These are phyloP conservation scores for Arabis alpina DNA, from an alignment of 345 rosid species.

Conservation along the genomic window DNA sequence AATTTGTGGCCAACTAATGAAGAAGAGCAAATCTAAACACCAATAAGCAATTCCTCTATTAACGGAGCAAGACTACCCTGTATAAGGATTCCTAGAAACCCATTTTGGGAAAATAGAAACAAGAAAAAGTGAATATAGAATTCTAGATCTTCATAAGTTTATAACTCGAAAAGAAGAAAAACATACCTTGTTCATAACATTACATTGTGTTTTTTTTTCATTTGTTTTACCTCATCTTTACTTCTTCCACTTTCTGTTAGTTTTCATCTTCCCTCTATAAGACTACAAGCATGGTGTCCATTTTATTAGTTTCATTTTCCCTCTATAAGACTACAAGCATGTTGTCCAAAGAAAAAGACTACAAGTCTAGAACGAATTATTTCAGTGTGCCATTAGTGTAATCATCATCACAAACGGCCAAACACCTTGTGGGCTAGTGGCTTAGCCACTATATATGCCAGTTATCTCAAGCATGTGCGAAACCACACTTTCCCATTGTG, in stretches of 20 bases:
- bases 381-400: conserved; percentile 20
- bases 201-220: neutral
- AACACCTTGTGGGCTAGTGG: conserved; percentile 33
- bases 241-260: neutral
- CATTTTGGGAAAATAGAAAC: no score
- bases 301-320: no score
- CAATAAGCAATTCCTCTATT: no score
- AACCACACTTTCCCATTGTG: conserved; percentile 22
- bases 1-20: no score
- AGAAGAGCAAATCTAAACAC: no score
- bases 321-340: no score
- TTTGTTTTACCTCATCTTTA: neutral
- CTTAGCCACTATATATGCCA: conserved; percentile 29
- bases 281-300: neutral
- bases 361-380: conserved; percentile 4
- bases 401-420: conserved; percentile 23
- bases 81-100: no score
- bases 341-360: neutral
- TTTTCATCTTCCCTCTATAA: neutral
- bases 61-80: no score
- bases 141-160: no score
- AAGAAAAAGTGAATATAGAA: no score
- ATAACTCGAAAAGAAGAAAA: no score
- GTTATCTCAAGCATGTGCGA: conserved; percentile 21
- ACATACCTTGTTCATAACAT: neutral